A percentile compares a stretch with the other conserved stretches of the same genome.
These are phyloP conservation scores for Penicillium lagena DNA, from an alignment of 495 filamentous ascomycete species.

Conservation along the genomic window DNA sequence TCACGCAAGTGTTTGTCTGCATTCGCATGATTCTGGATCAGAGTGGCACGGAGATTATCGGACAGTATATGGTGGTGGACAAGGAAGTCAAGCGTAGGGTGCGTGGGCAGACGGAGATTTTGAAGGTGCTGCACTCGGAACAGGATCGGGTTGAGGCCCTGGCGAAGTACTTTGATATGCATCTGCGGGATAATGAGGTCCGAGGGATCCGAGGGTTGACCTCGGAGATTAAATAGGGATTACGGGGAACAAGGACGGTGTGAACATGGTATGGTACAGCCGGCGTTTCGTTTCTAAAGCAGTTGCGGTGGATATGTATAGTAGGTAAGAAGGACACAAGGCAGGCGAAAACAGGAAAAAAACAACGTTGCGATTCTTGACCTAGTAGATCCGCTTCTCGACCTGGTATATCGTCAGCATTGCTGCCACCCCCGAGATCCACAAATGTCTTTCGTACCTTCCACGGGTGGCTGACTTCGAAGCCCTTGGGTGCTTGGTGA, in stretches of 20 bases:
- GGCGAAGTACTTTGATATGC: constrained; percentile 49
- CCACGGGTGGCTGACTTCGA: constrained; percentile 95
- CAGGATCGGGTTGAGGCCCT: constrained; percentile 47
- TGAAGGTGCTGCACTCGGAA: constrained; percentile 42
- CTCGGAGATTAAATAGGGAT: constrained; percentile 34
- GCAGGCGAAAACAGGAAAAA: constrained; percentile 12
- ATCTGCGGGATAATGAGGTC: constrained; percentile 44
- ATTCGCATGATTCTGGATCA: constrained; percentile 44
- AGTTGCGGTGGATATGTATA: constrained; percentile 24
- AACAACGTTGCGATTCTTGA: constrained; percentile 19
- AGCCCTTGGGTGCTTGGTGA: constrained; percentile 71
- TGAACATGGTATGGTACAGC: constrained; percentile 19
- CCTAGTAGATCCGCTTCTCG: constrained; percentile 38
- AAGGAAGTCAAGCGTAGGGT: constrained; percentile 51
- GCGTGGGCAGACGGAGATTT: constrained; percentile 44
- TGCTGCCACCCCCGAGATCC: not conserved
- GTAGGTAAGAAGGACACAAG: constrained; percentile 10
- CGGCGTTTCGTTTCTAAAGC: constrained; percentile 9
- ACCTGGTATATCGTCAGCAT: constrained; percentile 20
- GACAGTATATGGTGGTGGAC: constrained; percentile 51
- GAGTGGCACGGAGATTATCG: constrained; percentile 36
- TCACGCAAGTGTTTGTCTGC: constrained; percentile 46
- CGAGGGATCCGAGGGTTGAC: constrained; percentile 41
- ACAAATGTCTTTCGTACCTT: constrained; percentile 48
- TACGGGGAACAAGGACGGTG: not conserved